phyloP scores from a whole-genome alignment of 805 yeast genomes.

The Debaryomyces tyrocola region DNA sequence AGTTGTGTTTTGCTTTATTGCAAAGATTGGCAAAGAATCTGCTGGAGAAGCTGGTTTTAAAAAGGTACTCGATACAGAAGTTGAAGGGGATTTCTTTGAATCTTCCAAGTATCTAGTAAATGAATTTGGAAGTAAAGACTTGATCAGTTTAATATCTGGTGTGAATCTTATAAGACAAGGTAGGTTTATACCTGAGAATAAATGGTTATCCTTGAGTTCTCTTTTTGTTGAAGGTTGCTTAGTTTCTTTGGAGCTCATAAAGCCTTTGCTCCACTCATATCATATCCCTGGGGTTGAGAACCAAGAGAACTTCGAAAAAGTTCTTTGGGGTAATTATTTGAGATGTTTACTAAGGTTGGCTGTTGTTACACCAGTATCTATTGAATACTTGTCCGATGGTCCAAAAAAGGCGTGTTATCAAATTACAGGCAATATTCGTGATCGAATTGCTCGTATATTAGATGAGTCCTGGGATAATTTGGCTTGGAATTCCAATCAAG shows the following conservation, averaged over 20 bases:
- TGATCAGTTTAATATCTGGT: slow-evolving; percentile 45
- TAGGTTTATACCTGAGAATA: slow-evolving; percentile 61
- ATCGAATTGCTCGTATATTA: slow-evolving; percentile 54
- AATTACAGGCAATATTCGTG: slow-evolving; percentile 64
- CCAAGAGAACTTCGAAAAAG: slow-evolving; percentile 55
- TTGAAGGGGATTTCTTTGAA: slow-evolving; percentile 39
- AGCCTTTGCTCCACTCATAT: slow-evolving; percentile 47
- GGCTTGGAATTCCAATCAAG: slow-evolving; percentile 61
- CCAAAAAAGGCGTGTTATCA: slow-evolving; percentile 69
- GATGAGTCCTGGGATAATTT: slow-evolving; percentile 71
- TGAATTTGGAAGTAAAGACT: slow-evolving; percentile 34
- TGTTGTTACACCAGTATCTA: slow-evolving; percentile 64
- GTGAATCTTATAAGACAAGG: slow-evolving; percentile 53
- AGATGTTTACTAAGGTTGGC: slow-evolving; percentile 57
- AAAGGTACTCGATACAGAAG: slow-evolving; percentile 34
- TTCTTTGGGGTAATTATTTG: slow-evolving; percentile 69
- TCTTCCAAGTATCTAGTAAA: slow-evolving; percentile 41
- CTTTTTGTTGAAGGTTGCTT: slow-evolving; percentile 56
- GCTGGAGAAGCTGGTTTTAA: slow-evolving; percentile 45
- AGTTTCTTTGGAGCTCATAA: slow-evolving; percentile 52
- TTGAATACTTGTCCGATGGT: slow-evolving; percentile 68
- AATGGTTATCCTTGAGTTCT: slow-evolving; percentile 72
- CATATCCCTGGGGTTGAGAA: slow-evolving; percentile 54
- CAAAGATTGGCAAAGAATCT: slow-evolving; percentile 47
- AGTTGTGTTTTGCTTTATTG: slow-evolving; percentile 55